Evolutionary conservation across 768 basidiomycete species (phyloP).

Genomic region (Macrolepiota albuminosa): DNA sequence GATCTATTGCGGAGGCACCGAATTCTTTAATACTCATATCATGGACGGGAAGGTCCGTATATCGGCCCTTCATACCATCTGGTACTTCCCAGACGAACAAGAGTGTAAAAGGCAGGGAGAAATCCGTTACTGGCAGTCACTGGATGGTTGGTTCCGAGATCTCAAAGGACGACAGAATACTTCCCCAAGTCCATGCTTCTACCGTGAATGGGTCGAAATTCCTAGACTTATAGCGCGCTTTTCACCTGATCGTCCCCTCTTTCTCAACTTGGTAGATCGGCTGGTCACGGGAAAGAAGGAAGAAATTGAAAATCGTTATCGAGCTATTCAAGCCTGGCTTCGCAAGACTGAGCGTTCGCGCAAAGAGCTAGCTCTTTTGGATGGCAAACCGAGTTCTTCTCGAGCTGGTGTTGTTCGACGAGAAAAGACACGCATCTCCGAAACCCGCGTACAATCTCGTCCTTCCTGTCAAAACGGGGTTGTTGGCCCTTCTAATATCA

Average conservation of each 20-base stretch:
- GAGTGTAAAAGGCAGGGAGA: slow-evolving; percentile 19
- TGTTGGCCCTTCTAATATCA: not conserved
- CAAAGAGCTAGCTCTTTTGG: not conserved
- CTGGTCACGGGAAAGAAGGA: not conserved
- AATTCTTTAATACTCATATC: slow-evolving; percentile 25
- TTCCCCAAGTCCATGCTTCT: slow-evolving; percentile 1
- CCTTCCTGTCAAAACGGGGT: not conserved
- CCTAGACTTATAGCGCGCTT: slow-evolving; percentile 9
- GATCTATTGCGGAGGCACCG: slow-evolving; percentile 17
- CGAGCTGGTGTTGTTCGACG: not conserved
- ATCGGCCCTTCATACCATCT: slow-evolving; percentile 19
- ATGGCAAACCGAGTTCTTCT: not conserved
- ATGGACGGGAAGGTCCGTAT: slow-evolving; percentile 32
- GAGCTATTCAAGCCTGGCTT: slow-evolving; percentile 5
- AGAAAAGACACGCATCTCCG: not conserved
- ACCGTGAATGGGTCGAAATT: slow-evolving; percentile 7
- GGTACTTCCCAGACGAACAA: slow-evolving; percentile 14
- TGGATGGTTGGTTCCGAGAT: slow-evolving; percentile 22
- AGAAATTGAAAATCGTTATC: not conserved
- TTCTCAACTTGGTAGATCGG: not conserved
- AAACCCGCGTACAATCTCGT: not conserved
- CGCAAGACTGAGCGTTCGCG: slow-evolving; percentile 3
- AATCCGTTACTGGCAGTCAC: slow-evolving; percentile 21
- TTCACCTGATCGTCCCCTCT: slow-evolving; percentile 12
- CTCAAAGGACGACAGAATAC: slow-evolving; percentile 10